Evolutionary conservation across 768 basidiomycete species (phyloP), one percentile per base, ranked within the genome.

Genomic region (Tremella mesenterica): DNA sequence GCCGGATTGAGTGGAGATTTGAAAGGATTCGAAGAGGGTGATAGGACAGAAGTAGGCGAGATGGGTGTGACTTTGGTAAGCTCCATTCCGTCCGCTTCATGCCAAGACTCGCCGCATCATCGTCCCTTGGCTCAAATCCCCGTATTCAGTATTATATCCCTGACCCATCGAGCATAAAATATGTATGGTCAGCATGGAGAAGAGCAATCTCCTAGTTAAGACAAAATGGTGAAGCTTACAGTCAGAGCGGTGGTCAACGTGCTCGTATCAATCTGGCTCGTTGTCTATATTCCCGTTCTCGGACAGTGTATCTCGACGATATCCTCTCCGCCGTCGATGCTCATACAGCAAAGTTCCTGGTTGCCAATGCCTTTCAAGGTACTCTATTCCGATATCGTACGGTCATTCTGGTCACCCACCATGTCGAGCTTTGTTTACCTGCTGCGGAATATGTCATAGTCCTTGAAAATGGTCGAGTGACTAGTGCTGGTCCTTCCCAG

Each of bases 31-130:
- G 27, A 50, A 1, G 63, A 70, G 44, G 65, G 67, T 2, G 73
- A 74, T 55, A 44, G 65, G 34, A 67, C 64, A 7, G 73, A 72
- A 54, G 62, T 74, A 3, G 73, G 73, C 20, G 73, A 72, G 27
- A 28, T 59, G 5, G 73, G 73, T 4, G 53, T 70, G 5, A 71
- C 34, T 50, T 52, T 60, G 58, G 59, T 41, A n/a, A 41, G 38
- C 23, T 23, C 14, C 4, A 41, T 16, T 23, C 4, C 8, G 8
- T 23, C 38, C n/a, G 14, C 38, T 41, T 41, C n/a, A 8, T 41
- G 14, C 38, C 14, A 4, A n/a, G 38, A 23, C 38, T 41, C n/a
- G 23, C 38, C n/a, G 14, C 4, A n/a, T n/a, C n/a, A n/a, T n/a
- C n/a, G n/a, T n/a, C n/a, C n/a, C n/a, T n/a, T n/a, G n/a, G n/a